These are phyloP conservation scores for Jackrogersella multiformis DNA, from an alignment of 495 filamentous ascomycete species.

Conservation along the genomic window DNA sequence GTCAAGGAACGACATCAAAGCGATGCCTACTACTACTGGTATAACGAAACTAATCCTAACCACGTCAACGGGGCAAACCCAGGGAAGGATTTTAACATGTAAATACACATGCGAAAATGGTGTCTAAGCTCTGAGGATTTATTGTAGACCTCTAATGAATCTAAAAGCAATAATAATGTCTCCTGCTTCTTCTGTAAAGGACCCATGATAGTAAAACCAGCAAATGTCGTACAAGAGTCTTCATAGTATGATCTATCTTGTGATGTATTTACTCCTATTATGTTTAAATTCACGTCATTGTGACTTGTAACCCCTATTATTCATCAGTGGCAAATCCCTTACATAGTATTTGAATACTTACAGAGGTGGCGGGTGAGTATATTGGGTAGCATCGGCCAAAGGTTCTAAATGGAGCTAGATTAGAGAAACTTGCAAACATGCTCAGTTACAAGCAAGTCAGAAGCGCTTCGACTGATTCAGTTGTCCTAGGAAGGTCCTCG, in stretches of 20 bases:
- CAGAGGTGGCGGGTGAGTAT: neutral
- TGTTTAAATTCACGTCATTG: neutral
- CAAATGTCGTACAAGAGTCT: neutral
- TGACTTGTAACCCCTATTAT: neutral
- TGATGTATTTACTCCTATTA: neutral
- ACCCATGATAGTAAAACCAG: neutral
- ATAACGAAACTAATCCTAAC: constrained; percentile 34
- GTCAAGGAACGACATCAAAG: constrained; percentile 35
- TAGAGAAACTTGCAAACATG: neutral
- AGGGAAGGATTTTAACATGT: constrained; percentile 36
- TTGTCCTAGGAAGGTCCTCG: too few species aligned
- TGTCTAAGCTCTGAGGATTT: neutral
- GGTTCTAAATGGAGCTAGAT: neutral
- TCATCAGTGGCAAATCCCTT: neutral
- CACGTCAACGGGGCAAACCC: constrained; percentile 31
- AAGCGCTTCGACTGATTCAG: neutral
- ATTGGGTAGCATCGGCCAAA: neutral
- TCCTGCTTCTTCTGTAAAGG: too few species aligned
- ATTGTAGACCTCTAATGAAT: neutral
- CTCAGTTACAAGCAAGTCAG: neutral
- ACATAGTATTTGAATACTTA: neutral
- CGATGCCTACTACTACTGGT: constrained; percentile 33
- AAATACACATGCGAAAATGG: neutral
- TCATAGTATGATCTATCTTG: neutral
- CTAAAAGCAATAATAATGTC: too few species aligned